phyloP scores from a whole-genome alignment of 441 rosid species.

The Theobroma grandiflorum region DNA sequence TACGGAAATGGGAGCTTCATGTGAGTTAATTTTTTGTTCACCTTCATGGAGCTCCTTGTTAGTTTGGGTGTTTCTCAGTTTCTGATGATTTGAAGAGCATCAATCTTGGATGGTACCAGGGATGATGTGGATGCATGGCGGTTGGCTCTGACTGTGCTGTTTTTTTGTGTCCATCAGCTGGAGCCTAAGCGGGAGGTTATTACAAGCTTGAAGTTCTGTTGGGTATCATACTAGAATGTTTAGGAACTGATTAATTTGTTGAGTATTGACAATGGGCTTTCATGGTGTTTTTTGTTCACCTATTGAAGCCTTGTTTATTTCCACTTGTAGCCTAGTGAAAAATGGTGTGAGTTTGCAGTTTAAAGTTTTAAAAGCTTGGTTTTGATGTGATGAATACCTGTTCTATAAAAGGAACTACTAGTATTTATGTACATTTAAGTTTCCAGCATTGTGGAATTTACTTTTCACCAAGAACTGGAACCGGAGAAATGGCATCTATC shows the following conservation, averaged over 20 bases:
- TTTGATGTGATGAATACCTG: not conserved
- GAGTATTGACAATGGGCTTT: constrained; percentile 21
- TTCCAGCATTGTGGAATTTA: not conserved
- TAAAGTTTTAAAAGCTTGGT: not conserved
- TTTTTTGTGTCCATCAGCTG: constrained; percentile 15
- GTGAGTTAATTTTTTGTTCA: constrained; percentile 26
- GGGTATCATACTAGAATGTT: constrained; percentile 6
- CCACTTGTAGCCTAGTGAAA: not conserved
- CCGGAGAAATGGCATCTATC: not conserved
- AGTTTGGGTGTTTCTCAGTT: not conserved
- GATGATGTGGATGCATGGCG: not conserved
- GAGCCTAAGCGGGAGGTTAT: constrained; percentile 17
- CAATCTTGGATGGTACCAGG: not conserved
- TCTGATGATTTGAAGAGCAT: constrained; percentile 14
- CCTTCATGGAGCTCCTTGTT: constrained; percentile 24
- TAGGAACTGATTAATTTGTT: not conserved
- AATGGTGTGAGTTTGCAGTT: constrained; percentile 17
- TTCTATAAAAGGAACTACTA: not conserved
- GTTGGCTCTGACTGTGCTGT: constrained; percentile 29
- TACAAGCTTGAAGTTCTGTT: not conserved
- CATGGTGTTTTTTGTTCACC: constrained; percentile 25
- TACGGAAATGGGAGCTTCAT: constrained; percentile 13
- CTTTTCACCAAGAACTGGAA: not conserved
- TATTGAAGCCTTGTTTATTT: constrained; percentile 22
- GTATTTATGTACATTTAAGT: too few species aligned